Base-by-base conservation (phyloP, 164 flowering plant genomes). In the Cinnamomum chago region DNA sequence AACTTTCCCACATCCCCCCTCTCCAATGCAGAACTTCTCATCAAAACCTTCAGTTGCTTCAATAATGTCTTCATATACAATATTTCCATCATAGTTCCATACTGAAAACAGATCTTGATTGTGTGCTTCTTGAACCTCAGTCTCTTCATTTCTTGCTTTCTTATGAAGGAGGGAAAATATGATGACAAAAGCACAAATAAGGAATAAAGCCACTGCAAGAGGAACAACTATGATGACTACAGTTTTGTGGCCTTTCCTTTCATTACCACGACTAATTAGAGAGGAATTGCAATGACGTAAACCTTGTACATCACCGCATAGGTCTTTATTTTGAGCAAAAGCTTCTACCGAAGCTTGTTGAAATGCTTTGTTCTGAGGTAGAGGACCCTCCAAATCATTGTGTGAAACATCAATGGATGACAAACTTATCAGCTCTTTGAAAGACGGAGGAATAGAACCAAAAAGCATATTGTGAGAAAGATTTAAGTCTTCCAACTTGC, bases 251-350 rank as follows among this genome's bases (percentile, higher is more conserved):
- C 25, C n/a, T 13, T 40, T 64, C 51, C 50, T 70, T 23, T 30
- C 27, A 12, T 22, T 17, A 2, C 65, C 1, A n/a, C 76, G 58
- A 35, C 7, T 65, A 24, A 65, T 50, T 15, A 24, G 11, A 22
- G 72, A 27, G 14, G 72, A 62, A 55, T 5, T 40, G 65, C 91
- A 88, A 25, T 78, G 70, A 22, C 50, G 22, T 55, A 87, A 33
- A 2, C 88, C 89, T 64, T 72, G 23, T 35, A 68, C 80, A 7
- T 70, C 72, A 50, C 93, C 93, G 72, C 89, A 89, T 52, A 84
- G 64, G 27, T 81, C 82, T 10, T 74, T 13, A 27, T 82, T 81
- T 33, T 79, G 80, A 23, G 50, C 28, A 25, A 62, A 76, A 7
- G 73, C 60, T 47, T 71, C 65, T 55, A 22, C 5, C 1, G 78